Conservation (phyloP, 495 filamentous ascomycete species). For the Trichoderma virens region DNA sequence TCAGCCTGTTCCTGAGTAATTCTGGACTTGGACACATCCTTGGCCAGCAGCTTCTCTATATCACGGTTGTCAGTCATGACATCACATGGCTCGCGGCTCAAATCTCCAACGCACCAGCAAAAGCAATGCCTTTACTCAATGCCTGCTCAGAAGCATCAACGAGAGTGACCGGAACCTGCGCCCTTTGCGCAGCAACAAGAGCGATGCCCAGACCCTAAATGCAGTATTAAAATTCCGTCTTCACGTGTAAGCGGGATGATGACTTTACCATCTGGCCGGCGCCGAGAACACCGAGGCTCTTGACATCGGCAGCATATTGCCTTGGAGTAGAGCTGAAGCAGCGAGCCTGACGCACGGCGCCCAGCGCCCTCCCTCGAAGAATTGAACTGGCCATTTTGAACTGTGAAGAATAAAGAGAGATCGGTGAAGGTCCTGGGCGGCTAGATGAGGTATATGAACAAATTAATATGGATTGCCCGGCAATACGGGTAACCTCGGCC, state of each 20-base stretch:
- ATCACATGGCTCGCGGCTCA: neutral
- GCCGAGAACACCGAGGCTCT: constrained; percentile 84
- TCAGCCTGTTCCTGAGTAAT: constrained; percentile 74
- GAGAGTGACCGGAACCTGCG: constrained; percentile 74
- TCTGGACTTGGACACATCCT: constrained; percentile 78
- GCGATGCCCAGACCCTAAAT: constrained; percentile 89
- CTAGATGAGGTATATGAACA: constrained; percentile 11
- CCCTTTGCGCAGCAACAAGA: constrained; percentile 83
- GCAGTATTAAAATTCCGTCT: neutral
- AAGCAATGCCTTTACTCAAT: constrained; percentile 85
- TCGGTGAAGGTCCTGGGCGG: neutral
- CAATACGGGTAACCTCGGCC: constrained; percentile 35
- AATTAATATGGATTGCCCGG: neutral
- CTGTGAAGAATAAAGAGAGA: constrained; percentile 1
- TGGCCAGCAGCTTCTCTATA: constrained; percentile 81
- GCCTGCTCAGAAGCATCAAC: constrained; percentile 79
- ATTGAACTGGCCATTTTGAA: constrained; percentile 28
- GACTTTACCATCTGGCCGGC: constrained; percentile 88
- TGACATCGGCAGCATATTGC: constrained; percentile 63
- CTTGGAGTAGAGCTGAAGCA: constrained; percentile 46
- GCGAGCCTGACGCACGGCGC: constrained; percentile 33
- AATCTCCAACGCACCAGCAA: constrained; percentile 56
- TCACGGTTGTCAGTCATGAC: constrained; percentile 14
- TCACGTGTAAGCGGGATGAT: constrained; percentile 10
- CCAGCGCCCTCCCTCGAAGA: constrained; percentile 23